Conservation (phyloP, 139 green algal genomes). For the Ettlia oleoabundans region DNA sequence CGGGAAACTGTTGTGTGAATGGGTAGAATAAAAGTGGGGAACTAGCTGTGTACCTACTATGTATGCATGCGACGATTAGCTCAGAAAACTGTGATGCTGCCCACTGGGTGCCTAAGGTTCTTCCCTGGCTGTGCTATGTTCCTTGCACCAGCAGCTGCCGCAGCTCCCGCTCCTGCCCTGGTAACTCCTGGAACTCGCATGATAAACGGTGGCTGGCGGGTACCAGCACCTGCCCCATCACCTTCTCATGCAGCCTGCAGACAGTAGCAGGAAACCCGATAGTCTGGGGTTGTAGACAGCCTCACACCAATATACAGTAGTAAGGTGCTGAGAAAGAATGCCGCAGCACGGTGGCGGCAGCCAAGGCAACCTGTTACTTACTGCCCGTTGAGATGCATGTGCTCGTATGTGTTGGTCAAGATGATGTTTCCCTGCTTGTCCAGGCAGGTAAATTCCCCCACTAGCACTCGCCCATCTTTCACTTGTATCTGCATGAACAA, state of each 20-base stretch:
- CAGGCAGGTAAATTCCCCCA: conserved; percentile 65
- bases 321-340: no score
- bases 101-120: no score
- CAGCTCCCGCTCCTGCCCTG: not conserved
- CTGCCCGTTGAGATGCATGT: conserved; percentile 12
- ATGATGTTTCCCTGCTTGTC: conserved; percentile 77
- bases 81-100: no score
- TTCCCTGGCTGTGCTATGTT: no score
- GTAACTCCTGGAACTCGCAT: conserved; percentile 3
- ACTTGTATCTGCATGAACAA: conserved; percentile 52
- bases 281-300: no score
- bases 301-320: no score
- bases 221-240: conserved; percentile 32
- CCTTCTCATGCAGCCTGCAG: conserved; percentile 15
- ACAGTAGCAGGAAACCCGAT: no score
- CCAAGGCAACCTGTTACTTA: not conserved
- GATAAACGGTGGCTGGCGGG: not conserved
- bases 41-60: no score
- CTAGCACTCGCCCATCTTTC: conserved; percentile 52
- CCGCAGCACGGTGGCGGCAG: no score
- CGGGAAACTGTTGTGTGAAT: no score
- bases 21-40: no score
- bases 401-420: conserved; percentile 53
- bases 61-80: no score
- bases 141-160: not conserved